Base-by-base conservation (phyloP, 2,329 filamentous ascomycete genomes). In the Colletotrichum tropicale region DNA sequence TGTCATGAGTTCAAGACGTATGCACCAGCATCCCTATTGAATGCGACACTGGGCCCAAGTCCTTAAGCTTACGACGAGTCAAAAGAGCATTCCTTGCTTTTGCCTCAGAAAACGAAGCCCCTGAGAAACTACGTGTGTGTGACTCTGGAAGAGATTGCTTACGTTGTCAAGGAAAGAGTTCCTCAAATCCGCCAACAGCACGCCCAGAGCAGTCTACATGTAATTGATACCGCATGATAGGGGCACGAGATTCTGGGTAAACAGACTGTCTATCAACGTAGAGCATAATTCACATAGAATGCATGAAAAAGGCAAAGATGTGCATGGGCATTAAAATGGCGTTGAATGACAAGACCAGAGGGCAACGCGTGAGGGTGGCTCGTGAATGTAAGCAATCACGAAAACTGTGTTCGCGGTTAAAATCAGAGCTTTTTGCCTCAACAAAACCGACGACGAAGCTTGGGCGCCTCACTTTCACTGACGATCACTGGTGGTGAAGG, bases 261-360 rank as follows among this genome's bases (percentile, higher is more conserved):
- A 52, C 18, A 52, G n/a, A 21, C 8, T 21, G n/a, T 3, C 18
- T 21, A 7, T 5, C 43, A 52, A 21, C 10, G 2, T 8, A 13
- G n/a, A 12, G n/a, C 18, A 48, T n/a, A 21, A 13, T 21, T 3
- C n/a, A 21, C 43, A 21, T 21, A 13, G 6, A 48, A 12, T 21
- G 43, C 18, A 21, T 21, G 9, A 21, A 12, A 48, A 43, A 30
- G 16, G 38, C 18, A 43, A n/a, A 10, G 5, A 43, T 18, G 2
- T n/a, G 9, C 0, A n/a, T 12, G 9, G 18, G 18, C 1, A 43
- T 2, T 2, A 43, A 12, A 0, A 21, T 21, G 43, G 10, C 6
- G 10, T 13, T 8, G 13, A 12, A 21, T 2, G 12, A 13, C n/a
- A 21, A 21, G 10, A 12, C 8, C 6, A 10, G 38, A 43, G 18